Evolutionary conservation across 2,329 filamentous ascomycete species (phyloP).

Genomic region (Pyrenochaeta sp.): DNA sequence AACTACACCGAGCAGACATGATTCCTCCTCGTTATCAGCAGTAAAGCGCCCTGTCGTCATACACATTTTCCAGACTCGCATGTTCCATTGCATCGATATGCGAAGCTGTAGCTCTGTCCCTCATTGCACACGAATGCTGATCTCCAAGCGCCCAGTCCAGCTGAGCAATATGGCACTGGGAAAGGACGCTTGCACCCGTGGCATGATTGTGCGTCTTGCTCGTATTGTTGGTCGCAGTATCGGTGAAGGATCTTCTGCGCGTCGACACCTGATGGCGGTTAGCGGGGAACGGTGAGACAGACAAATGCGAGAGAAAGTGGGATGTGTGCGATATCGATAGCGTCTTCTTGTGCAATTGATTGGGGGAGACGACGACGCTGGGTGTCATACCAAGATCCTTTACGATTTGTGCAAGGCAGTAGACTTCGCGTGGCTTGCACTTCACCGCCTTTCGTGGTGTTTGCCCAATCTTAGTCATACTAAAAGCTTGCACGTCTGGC

Average conservation of each 20-base stretch:
- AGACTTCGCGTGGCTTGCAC: slow-evolving; percentile 14
- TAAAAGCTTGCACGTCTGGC: background rate
- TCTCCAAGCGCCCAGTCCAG: slow-evolving; percentile 15
- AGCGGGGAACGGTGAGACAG: background rate
- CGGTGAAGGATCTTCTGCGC: slow-evolving; percentile 24
- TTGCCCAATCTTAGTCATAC: background rate
- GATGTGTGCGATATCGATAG: background rate
- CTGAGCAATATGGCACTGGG: slow-evolving; percentile 17
- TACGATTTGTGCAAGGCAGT: slow-evolving; percentile 22
- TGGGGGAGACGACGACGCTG: no score
- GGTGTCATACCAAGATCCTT: slow-evolving; percentile 12
- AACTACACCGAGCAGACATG: background rate
- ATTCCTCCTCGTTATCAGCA: no score
- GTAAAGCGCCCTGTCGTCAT: no score
- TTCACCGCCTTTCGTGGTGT: background rate
- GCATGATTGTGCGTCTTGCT: slow-evolving; percentile 23
- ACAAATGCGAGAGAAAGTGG: background rate
- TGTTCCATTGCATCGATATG: slow-evolving; percentile 11
- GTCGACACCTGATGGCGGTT: slow-evolving; percentile 9
- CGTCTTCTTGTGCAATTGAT: no score
- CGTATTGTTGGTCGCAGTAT: slow-evolving; percentile 23
- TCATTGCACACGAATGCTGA: slow-evolving; percentile 24
- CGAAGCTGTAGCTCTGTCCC: slow-evolving; percentile 10
- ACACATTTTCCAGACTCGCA: slow-evolving; percentile 12
- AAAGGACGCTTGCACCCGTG: slow-evolving; percentile 19